These are phyloP conservation scores for Pseudogymnoascus sp. DNA, from an alignment of 2,329 filamentous ascomycete genomes.

Conservation along the genomic window DNA sequence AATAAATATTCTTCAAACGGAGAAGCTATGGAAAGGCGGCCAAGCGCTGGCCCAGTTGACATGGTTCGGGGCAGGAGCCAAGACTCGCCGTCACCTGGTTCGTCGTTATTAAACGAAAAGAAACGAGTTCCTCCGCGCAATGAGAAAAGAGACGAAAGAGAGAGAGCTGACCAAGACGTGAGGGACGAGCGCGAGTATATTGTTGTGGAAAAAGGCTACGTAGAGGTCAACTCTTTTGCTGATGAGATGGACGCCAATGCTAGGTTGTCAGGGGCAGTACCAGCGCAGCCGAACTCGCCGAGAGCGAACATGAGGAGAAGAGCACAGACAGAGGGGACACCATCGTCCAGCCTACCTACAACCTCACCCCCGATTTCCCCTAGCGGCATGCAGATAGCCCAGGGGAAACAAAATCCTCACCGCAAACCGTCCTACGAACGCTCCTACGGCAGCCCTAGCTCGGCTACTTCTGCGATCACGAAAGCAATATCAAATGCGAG, in stretches of 20 bases:
- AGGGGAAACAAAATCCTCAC: conserved; percentile 58
- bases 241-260: conserved; percentile 88
- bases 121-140: conserved; percentile 21
- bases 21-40: conserved; percentile 27
- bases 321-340: conserved; percentile 68
- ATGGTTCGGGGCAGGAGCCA: conserved; percentile 18
- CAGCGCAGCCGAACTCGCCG: conserved; percentile 40
- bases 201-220: conserved; percentile 85
- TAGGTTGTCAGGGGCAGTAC: conserved; percentile 28
- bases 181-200: conserved; percentile 93
- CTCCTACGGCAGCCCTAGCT: conserved; percentile 61
- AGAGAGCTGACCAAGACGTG: conserved; percentile 73
- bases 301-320: conserved; percentile 62
- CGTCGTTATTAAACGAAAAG: conserved; percentile 32
- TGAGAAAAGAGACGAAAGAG: conserved; percentile 46
- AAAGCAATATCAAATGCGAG: conserved; percentile 95
- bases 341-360: conserved; percentile 62
- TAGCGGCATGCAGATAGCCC: conserved; percentile 63
- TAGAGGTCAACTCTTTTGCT: conserved; percentile 94
- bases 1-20: conserved; percentile 33
- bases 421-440: conserved; percentile 76
- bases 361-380: conserved; percentile 57
- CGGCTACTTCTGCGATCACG: conserved; percentile 82
- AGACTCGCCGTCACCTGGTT: conserved; percentile 30
- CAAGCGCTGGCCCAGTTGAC: conserved; percentile 11